Conservation (phyloP, 192 early-diverging fungal genomes). For the Ramicandelaber brevisporus region DNA sequence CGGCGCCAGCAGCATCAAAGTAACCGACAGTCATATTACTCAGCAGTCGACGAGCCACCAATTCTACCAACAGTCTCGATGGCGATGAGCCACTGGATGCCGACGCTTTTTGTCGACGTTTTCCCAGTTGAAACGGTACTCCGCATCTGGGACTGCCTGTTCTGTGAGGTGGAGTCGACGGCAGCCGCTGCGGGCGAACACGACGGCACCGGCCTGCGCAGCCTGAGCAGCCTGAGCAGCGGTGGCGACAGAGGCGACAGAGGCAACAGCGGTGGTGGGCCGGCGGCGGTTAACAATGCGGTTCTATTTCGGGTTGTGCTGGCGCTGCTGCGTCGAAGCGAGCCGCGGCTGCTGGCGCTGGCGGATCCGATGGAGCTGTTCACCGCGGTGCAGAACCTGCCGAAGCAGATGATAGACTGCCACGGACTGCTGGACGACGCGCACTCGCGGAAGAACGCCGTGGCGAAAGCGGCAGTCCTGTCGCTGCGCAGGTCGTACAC, state of each 20-base stretch:
- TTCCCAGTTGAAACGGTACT: constrained; percentile 49
- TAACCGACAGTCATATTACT: no score
- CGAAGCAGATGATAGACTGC: constrained; percentile 29
- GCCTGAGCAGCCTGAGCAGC: no score
- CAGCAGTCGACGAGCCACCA: no score
- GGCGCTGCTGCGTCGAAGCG: constrained; percentile 39
- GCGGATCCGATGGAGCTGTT: constrained; percentile 32
- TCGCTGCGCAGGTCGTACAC: no score
- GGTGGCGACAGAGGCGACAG: no score
- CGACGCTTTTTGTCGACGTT: constrained; percentile 53
- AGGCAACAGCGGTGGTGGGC: no score
- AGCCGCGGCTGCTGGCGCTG: constrained; percentile 24
- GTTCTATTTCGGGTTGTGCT: constrained; percentile 48
- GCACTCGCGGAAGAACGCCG: no score
- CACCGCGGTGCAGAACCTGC: constrained; percentile 30
- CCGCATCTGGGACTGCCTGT: constrained; percentile 61
- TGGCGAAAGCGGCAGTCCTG: no score
- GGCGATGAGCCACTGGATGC: constrained; percentile 63
- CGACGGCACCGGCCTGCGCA: no score
- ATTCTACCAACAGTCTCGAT: constrained; percentile 38
- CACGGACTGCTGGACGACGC: constrained; percentile 36
- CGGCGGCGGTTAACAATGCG: no score
- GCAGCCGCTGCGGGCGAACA: no score
- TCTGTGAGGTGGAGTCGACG: constrained; percentile 32
- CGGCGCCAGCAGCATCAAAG: no score